Percentiles rank a stretch among this genome's conserved stretches.
These are phyloP conservation scores for Oryza meridionalis DNA, from an alignment of 176 grass and related monocot species.

Conservation along the genomic window DNA sequence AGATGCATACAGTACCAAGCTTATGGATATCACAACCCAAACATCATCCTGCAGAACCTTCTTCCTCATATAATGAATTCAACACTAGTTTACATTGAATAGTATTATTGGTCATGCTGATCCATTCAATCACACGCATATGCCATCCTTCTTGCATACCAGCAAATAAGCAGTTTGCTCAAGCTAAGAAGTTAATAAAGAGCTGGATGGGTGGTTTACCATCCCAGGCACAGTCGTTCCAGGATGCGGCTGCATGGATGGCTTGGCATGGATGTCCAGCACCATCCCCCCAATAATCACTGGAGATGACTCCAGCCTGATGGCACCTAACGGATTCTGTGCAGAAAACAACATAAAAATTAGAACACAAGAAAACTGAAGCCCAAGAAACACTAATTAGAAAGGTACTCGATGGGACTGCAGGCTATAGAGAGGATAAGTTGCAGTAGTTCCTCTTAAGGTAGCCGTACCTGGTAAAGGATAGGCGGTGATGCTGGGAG, in stretches of 20 bases:
- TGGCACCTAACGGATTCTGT: conserved; percentile 40
- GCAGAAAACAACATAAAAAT: background rate
- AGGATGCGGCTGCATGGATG: conserved; percentile 47
- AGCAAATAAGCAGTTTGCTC: background rate
- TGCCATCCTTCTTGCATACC: conserved; percentile 10
- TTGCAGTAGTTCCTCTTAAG: background rate
- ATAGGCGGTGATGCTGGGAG: background rate
- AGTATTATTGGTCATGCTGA: background rate
- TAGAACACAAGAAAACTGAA: background rate
- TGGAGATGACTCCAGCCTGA: conserved; percentile 26
- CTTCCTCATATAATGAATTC: background rate
- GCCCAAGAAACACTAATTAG: background rate
- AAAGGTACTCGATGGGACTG: background rate
- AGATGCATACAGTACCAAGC: conserved; percentile 11
- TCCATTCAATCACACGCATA: background rate
- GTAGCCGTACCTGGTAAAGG: conserved; percentile 34
- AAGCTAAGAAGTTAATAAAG: background rate
- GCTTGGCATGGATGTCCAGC: conserved; percentile 71
- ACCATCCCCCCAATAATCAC: conserved; percentile 81
- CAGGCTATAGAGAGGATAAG: background rate
- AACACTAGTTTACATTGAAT: background rate
- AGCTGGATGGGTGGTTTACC: conserved; percentile 30
- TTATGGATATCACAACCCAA: background rate
- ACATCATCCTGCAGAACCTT: background rate
- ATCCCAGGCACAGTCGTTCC: conserved; percentile 66